These are phyloP conservation scores for Lactarius evosmus DNA, from an alignment of 768 basidiomycete species.

Conservation along the genomic window DNA sequence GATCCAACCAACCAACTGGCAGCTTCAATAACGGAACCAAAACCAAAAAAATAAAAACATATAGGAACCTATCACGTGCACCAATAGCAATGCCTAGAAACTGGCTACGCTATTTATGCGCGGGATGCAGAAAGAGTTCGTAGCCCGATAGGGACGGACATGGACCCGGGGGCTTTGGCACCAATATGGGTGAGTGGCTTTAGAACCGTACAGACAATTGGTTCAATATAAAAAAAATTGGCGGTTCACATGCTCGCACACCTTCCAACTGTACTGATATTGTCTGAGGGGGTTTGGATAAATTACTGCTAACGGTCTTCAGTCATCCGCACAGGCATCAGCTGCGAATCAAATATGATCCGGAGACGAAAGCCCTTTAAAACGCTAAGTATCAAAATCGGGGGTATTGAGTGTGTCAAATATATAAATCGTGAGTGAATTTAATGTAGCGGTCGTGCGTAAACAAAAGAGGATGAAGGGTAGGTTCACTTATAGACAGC, in stretches of 20 bases:
- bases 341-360: not conserved
- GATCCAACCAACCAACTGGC: not conserved
- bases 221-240: not conserved
- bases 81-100: too few relatives aligned
- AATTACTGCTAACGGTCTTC: not conserved
- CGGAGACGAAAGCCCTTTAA: not conserved
- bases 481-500: conserved; percentile 6
- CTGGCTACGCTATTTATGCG: too few relatives aligned
- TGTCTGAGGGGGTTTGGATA: not conserved
- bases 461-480: not conserved
- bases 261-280: too few relatives aligned
- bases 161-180: too few relatives aligned
- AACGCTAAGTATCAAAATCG: not conserved
- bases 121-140: too few relatives aligned
- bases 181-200: not conserved
- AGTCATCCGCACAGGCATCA: not conserved
- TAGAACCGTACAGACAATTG: not conserved
- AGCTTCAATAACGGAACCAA: conserved; percentile 11
- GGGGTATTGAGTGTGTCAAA: not conserved
- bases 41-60: not conserved
- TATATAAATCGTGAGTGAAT: not conserved
- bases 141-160: too few relatives aligned
- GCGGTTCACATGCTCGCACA: too few relatives aligned
- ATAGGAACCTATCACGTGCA: conserved; percentile 15
- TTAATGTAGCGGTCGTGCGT: not conserved